These are phyloP conservation scores for Penicilliopsis zonata DNA, from an alignment of 495 filamentous ascomycete species.

Conservation along the genomic window DNA sequence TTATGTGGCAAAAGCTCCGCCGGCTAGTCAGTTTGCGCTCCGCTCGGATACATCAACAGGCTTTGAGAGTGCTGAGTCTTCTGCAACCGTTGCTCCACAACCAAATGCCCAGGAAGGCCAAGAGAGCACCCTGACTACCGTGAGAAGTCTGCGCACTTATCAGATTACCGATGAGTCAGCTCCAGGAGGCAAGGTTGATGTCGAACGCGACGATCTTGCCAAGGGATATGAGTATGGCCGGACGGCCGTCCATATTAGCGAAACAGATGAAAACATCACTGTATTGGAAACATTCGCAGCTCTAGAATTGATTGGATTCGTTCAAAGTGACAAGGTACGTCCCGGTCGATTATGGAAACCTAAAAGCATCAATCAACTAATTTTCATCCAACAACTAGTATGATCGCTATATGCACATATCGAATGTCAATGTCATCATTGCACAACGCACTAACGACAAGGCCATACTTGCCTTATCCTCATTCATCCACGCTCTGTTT, in stretches of 20 bases:
- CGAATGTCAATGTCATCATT: slow-evolving; percentile 60
- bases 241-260: slow-evolving; percentile 79
- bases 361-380: slow-evolving; percentile 5
- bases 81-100: slow-evolving; percentile 32
- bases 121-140: slow-evolving; percentile 40
- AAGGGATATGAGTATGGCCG: slow-evolving; percentile 92
- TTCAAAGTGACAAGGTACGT: slow-evolving; percentile 58
- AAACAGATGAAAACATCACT: slow-evolving; percentile 70
- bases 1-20: slow-evolving; percentile 56
- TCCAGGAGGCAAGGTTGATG: slow-evolving; percentile 71
- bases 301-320: slow-evolving; percentile 78
- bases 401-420: slow-evolving; percentile 76
- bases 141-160: slow-evolving; percentile 66
- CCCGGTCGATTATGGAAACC: background rate
- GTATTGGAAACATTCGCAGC: slow-evolving; percentile 63
- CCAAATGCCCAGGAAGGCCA: slow-evolving; percentile 17
- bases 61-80: slow-evolving; percentile 34
- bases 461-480: slow-evolving; percentile 72
- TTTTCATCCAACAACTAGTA: slow-evolving; percentile 46
- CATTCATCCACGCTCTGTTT: slow-evolving; percentile 76
- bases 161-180: slow-evolving; percentile 61
- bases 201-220: slow-evolving; percentile 72
- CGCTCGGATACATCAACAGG: slow-evolving; percentile 30
- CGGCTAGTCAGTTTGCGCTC: slow-evolving; percentile 63
- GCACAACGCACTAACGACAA: slow-evolving; percentile 61